Percentiles rank a stretch among this genome's conserved stretches.
Evolutionary conservation across 306 rosid genomes (phyloP).

Genomic region (Quercus glauca): DNA sequence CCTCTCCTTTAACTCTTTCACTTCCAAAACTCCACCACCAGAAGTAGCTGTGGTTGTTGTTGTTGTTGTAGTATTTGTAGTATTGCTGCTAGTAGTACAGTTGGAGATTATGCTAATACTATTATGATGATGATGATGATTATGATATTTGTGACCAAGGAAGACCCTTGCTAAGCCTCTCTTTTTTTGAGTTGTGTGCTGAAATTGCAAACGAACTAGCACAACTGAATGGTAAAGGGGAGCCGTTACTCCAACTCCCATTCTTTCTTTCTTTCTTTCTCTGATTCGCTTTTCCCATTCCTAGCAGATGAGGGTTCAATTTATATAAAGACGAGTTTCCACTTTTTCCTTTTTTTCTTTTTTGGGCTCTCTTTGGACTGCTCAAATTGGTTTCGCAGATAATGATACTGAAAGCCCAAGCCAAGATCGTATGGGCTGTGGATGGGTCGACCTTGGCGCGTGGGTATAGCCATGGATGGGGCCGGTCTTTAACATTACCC

Average conservation of each 20-base stretch:
- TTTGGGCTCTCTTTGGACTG: no score
- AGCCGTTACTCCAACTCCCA: constrained; percentile 24
- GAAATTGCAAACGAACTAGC: constrained; percentile 8
- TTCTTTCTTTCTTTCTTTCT: neutral
- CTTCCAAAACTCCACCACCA: constrained; percentile 27
- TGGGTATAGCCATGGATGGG: no score
- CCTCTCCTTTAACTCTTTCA: constrained; percentile 49
- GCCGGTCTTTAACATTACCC: no score
- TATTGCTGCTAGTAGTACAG: constrained; percentile 13
- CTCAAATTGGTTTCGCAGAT: no score
- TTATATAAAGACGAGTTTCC: neutral
- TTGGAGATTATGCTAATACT: constrained; percentile 17
- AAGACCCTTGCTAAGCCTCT: neutral
- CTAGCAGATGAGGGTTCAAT: neutral
- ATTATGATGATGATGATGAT: neutral
- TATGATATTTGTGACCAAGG: neutral
- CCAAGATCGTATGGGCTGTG: no score
- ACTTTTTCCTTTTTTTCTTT: neutral
- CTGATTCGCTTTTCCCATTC: neutral
- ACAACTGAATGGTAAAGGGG: constrained; percentile 13
- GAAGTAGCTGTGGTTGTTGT: constrained; percentile 10
- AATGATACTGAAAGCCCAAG: no score
- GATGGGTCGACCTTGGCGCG: no score
- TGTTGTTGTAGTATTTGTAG: neutral
- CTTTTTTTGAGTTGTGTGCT: neutral